phyloP scores from a whole-genome alignment of 2,329 filamentous ascomycete genomes.

The Ceratocystis huliohia region DNA sequence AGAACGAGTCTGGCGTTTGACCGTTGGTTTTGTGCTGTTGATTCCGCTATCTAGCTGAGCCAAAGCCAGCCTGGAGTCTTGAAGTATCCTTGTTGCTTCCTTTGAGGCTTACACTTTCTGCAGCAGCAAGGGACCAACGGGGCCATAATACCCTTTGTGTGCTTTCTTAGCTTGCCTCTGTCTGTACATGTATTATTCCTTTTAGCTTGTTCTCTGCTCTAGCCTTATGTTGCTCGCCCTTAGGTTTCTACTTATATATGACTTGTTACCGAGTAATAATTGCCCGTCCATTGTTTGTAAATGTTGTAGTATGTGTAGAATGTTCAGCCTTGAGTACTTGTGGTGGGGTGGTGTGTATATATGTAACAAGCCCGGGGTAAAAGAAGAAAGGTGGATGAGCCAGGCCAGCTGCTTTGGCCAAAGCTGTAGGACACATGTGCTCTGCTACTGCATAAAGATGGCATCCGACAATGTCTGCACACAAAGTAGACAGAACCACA shows the following conservation, averaged over 20 bases:
- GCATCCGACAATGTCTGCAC: neutral
- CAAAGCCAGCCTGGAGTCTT: too few species aligned
- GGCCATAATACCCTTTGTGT: neutral
- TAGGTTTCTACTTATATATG: constrained; percentile 3
- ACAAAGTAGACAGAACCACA: neutral
- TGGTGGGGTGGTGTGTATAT: too few species aligned
- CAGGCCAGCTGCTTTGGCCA: too few species aligned
- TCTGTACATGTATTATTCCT: constrained; percentile 4
- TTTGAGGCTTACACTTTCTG: neutral
- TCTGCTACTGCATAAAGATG: too few species aligned
- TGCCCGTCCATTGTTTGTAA: neutral
- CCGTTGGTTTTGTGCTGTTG: neutral
- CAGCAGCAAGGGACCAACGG: neutral
- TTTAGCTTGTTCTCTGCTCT: constrained; percentile 1
- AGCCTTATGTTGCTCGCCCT: neutral
- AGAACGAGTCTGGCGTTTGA: neutral
- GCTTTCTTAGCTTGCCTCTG: neutral
- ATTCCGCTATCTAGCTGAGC: neutral
- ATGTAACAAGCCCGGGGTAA: too few species aligned
- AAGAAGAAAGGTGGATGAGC: too few species aligned
- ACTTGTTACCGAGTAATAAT: neutral
- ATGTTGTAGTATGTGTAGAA: too few species aligned
- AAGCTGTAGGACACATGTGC: too few species aligned
- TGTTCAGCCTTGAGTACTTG: too few species aligned
- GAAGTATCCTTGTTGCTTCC: too few species aligned